Evolutionary conservation across 2,329 filamentous ascomycete genomes (phyloP).

Genomic region (Cladophialophora chaetospira): DNA sequence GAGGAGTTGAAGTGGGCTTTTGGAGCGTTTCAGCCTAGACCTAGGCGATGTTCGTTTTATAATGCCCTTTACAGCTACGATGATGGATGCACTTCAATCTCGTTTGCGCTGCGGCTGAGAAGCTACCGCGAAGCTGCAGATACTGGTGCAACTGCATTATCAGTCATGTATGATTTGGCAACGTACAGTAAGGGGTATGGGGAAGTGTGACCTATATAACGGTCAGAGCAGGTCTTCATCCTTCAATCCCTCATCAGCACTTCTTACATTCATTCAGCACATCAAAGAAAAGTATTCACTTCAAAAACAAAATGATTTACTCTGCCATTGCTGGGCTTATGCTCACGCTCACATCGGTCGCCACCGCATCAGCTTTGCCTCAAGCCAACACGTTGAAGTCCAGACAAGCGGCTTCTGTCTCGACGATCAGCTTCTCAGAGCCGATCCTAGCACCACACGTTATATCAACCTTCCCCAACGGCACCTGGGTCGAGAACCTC

Average conservation of each 20-base stretch:
- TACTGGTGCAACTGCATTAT: conserved; percentile 3
- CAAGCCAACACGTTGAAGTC: conserved; percentile 5
- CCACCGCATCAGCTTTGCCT: conserved; percentile 13
- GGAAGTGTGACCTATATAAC: conserved; percentile 3
- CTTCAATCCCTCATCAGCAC: neutral
- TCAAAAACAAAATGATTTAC: conserved; percentile 7
- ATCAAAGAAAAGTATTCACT: conserved; percentile 6
- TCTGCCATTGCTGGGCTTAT: conserved; percentile 10
- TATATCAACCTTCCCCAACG: conserved; percentile 13
- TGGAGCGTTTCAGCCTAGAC: neutral
- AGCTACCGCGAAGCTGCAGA: neutral
- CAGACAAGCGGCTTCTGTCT: conserved; percentile 9
- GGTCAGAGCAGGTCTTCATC: conserved; percentile 6
- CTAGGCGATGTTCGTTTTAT: conserved; percentile 1
- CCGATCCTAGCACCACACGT: conserved; percentile 8
- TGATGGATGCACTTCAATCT: conserved; percentile 2
- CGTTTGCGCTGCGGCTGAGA: conserved; percentile 1
- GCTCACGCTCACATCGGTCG: conserved; percentile 11
- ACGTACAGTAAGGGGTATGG: neutral
- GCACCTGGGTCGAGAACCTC: conserved; percentile 39
- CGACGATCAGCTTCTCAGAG: conserved; percentile 4
- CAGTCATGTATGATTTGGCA: conserved; percentile 5
- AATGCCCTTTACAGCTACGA: neutral
- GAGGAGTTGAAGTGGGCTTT: conserved; percentile 3
- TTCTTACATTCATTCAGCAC: conserved; percentile 8